Base-by-base conservation (phyloP, 2,329 filamentous ascomycete species). In the Ceratocystis papillata region DNA sequence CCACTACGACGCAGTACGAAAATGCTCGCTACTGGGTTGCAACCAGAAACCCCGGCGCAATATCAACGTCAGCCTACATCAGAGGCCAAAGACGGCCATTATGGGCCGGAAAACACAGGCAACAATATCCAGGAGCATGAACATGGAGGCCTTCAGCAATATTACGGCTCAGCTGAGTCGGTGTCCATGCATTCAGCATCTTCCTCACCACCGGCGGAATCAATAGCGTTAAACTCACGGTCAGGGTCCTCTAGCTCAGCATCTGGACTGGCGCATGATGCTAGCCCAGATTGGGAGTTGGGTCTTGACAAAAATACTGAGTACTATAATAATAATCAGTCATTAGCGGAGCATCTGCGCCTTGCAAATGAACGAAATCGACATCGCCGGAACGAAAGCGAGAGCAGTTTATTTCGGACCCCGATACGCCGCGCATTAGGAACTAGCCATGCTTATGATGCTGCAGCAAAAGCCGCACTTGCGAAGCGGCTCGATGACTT, bases 381-480 rank as follows among this genome's bases (percentile, higher is more conserved):
- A 8, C 64, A 63, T 41, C 44, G 44, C 37, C 41, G 65, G 28
- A 44, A 62, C n/a, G 62, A 67, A 59, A 64, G 61, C 44, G 65
- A 67, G 33, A 60, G 28, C 44, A 64, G 60, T n/a, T 22, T 57
- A 5, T 64, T 64, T 46, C 62, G 55, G 5, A 64, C 65, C 28
- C 61, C 66, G 1, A 67, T 67, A 44, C 66, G 63, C 30, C 59
- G 66, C 20, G 66, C 66, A 15, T 37, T 67, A 7, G 66, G 63
- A 22, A 67, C 66, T 22, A 65, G 63, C 48, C 63, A 67, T 20
- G 66, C 66, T n/a, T 67, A 67, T 60, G 66, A 67, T 63, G 66
- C 63, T 20, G 66, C 66, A 25, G 66, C 66, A 20, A 65, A 65
- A 48, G 66, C 66, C 44, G 59, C 60, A 15, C 64, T 67, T n/a